Evolutionary conservation across 805 yeast species (phyloP), one percentile per base, ranked within the genome.

Genomic region (Lipomyces yamanashiensis): DNA sequence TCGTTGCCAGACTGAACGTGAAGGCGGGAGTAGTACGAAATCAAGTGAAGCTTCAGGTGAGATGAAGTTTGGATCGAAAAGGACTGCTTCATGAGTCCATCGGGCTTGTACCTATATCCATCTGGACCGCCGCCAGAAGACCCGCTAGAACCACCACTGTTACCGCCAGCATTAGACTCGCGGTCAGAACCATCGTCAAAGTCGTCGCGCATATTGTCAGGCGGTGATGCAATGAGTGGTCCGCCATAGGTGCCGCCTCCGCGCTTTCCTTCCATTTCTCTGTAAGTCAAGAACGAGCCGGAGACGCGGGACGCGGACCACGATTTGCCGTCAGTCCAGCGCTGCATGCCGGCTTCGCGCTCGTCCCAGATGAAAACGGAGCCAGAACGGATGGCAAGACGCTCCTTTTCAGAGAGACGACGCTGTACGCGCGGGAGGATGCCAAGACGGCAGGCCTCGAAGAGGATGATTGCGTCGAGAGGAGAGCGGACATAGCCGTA

Each of bases 241-340:
- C 65, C 61, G 41, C 64, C 64, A 36, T 62, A 60, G 23, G 69
- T 54, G 59, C 59, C 61, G 21, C 67, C 62, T n/a, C 61, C 62
- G 23, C 70, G 68, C 59, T 61, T 62, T 51, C 69, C 68, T 63
- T 84, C 86, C 79, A 86, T 81, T 72, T 88, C 91, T 58, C 83
- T 81, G 73, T 87, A 87, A 2, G 84, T 82, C 37, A 87, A 75
- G 70, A 87, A 87, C 1, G 83, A 79, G 4, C 89, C 89, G 3
- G 81, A 80, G 0, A 88, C 91, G 63, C 91, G 79, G 0, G 89
- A 84, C 1, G 92, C 89, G 63, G 85, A 80, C 92, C 93, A 88
- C 40, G 82, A 80, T 66, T 83, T 82, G 19, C 92, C 90, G 71
- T 88, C 93, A 0, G 92, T 88, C 92, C 93, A 88, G 36, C 92